Evolutionary conservation across 225 moss, liverwort and hornwort genomes (phyloP), one percentile per base, ranked within the genome.

Genomic region (Polytrichum commune): DNA sequence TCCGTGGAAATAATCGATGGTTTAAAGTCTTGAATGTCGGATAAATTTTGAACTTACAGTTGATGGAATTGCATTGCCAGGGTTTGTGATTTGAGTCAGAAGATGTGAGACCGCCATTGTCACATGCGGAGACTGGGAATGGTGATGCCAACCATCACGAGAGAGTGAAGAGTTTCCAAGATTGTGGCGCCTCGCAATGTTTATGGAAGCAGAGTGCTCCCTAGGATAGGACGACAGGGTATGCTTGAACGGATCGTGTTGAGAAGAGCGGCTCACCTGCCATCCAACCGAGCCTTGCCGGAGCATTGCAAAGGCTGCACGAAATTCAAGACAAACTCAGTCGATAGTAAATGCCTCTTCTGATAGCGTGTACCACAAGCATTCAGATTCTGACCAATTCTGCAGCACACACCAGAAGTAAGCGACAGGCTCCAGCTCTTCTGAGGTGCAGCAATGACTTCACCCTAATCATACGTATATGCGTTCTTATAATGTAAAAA

Each of bases 1-100:
- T 8, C 19, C 19, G 30, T 19, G 30, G 24, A 19, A 19, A 29
- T 32, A 8, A 54, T 53, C 19, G 10, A 53, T 8, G 27, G 22
- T 68, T 46, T 53, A 68, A 53, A 8, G 16, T 54, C 19, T 54
- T 18, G 19, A 25, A 38, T 23, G 71, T 10, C 27, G 7, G 27
- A 60, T 57, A 10, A 29, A 27, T 60, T 24, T 25, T 68, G 72
- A 75, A 55, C 79, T 76, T 79, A 85, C 82, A 68, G 79, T 77
- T 53, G 79, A 56, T 29, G 76, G 18, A 62, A 72, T 71, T 8
- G 68, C 62, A 22, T 72, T 70, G 7, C 63, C 54, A 20, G 69
- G 60, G 29, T 28, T 75, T 19, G 53, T 66, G 61, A 64, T 68
- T 72, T 67, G 72, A 35, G 74, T 18, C 70, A 55, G 70, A 62